Evolutionary conservation across 208 protist genomes (phyloP).

Genomic region (Trypanosoma rangeli): DNA sequence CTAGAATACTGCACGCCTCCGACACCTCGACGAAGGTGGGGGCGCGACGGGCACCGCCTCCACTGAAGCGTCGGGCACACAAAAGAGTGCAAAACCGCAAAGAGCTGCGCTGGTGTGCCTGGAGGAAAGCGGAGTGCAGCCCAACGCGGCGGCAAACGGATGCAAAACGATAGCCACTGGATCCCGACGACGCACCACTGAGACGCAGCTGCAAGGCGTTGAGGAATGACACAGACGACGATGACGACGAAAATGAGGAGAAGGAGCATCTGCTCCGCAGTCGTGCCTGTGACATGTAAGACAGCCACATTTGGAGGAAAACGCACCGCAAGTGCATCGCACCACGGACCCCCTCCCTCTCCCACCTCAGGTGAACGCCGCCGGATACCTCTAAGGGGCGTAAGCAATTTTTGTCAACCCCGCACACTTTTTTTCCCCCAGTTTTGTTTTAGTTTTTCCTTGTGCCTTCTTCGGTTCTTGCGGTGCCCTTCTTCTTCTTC

Average conservation of each 20-base stretch:
- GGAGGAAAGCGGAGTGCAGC: neutral
- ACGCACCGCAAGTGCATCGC: neutral
- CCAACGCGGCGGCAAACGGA: neutral
- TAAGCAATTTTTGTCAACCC: neutral
- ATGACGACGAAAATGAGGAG: neutral
- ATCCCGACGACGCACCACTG: neutral
- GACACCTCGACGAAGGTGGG: constrained; percentile 55
- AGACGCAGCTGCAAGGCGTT: neutral
- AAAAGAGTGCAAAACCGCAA: neutral
- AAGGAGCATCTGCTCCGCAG: neutral
- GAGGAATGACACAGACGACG: neutral
- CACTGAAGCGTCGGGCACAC: constrained; percentile 32
- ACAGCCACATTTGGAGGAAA: neutral
- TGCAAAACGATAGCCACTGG: neutral
- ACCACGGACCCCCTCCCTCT: neutral
- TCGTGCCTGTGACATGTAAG: neutral
- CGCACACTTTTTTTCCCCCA: too few species aligned
- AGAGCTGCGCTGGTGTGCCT: neutral
- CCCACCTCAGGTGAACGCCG: neutral
- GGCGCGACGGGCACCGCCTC: constrained; percentile 24
- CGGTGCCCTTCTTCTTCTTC: too few species aligned
- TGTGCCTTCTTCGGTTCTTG: too few species aligned
- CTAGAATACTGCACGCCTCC: constrained; percentile 54
- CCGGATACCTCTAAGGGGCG: neutral
- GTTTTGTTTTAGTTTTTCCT: too few species aligned